Percentiles rank a stretch among this genome's conserved stretches.
Evolutionary conservation across 345 rosid species (phyloP).

Genomic region (Acer yangbiense): DNA sequence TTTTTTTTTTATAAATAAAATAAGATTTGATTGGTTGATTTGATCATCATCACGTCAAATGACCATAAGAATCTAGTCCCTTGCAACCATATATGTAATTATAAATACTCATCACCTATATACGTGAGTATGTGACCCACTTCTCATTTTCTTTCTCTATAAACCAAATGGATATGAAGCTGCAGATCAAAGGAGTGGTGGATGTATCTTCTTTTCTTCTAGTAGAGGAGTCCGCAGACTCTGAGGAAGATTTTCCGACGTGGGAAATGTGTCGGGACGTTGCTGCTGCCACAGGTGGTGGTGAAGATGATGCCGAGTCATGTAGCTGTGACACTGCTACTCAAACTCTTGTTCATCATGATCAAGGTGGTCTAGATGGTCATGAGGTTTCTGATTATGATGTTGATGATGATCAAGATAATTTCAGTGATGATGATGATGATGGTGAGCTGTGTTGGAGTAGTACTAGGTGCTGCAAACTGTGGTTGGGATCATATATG

Average conservation of each 20-base stretch:
- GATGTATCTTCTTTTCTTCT: conserved; percentile 51
- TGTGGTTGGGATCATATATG: conserved; percentile 20
- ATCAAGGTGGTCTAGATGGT: background rate
- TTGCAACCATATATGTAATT: background rate
- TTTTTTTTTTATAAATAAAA: background rate
- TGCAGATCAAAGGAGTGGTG: conserved; percentile 1
- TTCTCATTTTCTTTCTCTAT: background rate
- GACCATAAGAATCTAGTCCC: conserved; percentile 3
- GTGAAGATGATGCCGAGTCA: conserved; percentile 51
- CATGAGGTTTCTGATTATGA: background rate
- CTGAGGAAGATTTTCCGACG: conserved; percentile 34
- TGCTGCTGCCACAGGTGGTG: conserved; percentile 14
- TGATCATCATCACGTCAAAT: conserved; percentile 16
- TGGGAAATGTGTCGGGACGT: conserved; percentile 7
- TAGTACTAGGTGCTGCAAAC: conserved; percentile 10
- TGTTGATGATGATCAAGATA: background rate
- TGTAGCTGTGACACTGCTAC: conserved; percentile 37
- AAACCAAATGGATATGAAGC: conserved; percentile 28
- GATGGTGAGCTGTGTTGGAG: conserved; percentile 15
- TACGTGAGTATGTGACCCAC: too few relatives aligned
- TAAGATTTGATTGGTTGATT: background rate
- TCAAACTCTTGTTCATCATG: background rate
- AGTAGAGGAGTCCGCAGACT: conserved; percentile 54
- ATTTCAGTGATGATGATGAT: background rate
- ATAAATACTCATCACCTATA: background rate